Conservation (phyloP, 2,329 filamentous ascomycete species). For the Coniochaeta sp. region DNA sequence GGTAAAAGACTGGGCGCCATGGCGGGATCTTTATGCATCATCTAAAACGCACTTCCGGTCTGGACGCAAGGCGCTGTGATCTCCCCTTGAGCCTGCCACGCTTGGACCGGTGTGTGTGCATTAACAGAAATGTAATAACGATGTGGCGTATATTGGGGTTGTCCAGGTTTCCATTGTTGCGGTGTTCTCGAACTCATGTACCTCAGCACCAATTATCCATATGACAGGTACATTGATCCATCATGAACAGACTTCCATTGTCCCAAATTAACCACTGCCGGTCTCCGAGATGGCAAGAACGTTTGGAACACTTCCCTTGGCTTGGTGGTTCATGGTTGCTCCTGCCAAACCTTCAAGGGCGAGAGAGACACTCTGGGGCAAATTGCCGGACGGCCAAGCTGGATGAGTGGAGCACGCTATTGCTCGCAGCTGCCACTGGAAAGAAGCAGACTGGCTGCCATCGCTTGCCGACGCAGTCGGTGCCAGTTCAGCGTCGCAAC, state of each 20-base stretch:
- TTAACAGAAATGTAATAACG: background rate
- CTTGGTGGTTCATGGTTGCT: too few relatives aligned
- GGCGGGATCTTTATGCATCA: constrained; percentile 1
- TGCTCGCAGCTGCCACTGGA: background rate
- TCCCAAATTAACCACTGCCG: background rate
- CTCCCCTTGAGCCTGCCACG: background rate
- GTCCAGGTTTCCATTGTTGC: background rate
- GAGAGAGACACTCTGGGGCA: background rate
- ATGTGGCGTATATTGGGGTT: background rate
- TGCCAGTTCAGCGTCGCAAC: background rate
- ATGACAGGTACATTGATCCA: background rate
- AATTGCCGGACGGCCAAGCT: background rate
- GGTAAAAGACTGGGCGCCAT: background rate
- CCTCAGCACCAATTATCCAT: background rate
- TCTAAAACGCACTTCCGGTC: background rate
- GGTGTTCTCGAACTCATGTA: background rate
- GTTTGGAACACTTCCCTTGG: background rate
- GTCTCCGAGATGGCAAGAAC: background rate
- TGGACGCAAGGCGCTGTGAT: background rate
- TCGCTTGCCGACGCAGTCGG: background rate
- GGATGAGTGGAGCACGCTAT: background rate
- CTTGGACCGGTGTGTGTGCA: background rate
- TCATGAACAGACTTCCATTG: background rate
- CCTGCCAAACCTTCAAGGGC: background rate
- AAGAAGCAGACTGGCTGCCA: background rate